Base-by-base conservation (phyloP, 495 filamentous ascomycete genomes). In the Penicillium longicatenatum region DNA sequence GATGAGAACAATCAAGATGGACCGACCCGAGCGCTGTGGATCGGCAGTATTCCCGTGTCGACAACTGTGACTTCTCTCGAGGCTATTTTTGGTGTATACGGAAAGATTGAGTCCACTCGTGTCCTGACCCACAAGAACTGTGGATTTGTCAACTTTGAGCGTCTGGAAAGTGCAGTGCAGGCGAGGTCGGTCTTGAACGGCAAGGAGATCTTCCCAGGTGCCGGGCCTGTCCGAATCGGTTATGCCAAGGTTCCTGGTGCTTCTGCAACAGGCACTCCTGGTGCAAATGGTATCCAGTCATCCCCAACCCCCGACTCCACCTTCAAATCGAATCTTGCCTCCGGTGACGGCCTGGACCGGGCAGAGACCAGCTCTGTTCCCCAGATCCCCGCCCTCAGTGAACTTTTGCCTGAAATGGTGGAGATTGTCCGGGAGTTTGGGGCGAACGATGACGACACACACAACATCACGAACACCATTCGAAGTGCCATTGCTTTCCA, bases 91-190 rank as follows among this genome's bases (percentile, higher is more conserved):
- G 88, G 89, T 66, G 77, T 86, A 44, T 95, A 94, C 62, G 94
- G 94, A 16, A 86, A 89, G 21, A 96, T 98, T 64, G 85, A 93
- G 62, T 97, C 93, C 16, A 92, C 91, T 35, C 82, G 94, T 57
- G 95, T 98, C 14, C 79, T 98, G 60, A 97, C 94, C 12, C 94
- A 98, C 79, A 98, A 98, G 84, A 98, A 96, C 68, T 98, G 94
- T 70, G 94, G 94, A 6, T 98, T 98, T 64, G 92, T 98, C 68
- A 98, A 98, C 72, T 98, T 96, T 63, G 91, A 97, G 75, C 85
- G 83, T 61, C 70, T 92, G 22, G 90, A 96, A 31, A 95, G 90
- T 66, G 95, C 94, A 46, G 89, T 96, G 29, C 84, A 89, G 53
- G 95, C 94, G 5, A 95, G 90, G 67, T 85, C 84, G 19, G 79